Percentiles rank a stretch among this genome's conserved stretches.
Evolutionary conservation across 495 filamentous ascomycete species (phyloP).

Genomic region (Talaromyces borbonicus): DNA sequence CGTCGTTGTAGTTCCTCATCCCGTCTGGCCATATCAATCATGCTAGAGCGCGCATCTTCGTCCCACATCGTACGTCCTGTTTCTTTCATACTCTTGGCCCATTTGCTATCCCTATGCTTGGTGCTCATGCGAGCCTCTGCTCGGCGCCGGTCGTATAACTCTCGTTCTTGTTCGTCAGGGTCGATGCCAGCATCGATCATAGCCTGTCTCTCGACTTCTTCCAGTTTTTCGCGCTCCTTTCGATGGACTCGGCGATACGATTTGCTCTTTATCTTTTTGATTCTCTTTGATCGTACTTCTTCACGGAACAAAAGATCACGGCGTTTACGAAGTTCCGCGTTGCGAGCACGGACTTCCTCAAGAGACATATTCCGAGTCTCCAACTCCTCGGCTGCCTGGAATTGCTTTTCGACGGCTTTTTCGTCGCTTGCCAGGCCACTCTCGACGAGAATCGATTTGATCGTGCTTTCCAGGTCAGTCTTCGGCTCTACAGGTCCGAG

Average conservation of each 20-base stretch:
- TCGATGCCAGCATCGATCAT: slow-evolving; percentile 59
- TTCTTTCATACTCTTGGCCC: slow-evolving; percentile 82
- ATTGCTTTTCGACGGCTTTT: slow-evolving; percentile 52
- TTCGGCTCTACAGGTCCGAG: slow-evolving; percentile 47
- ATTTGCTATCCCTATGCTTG: slow-evolving; percentile 84
- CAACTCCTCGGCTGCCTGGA: slow-evolving; percentile 62
- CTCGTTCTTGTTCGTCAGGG: slow-evolving; percentile 65
- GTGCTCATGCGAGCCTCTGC: slow-evolving; percentile 84
- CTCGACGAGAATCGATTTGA: slow-evolving; percentile 79
- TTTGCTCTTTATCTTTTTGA: slow-evolving; percentile 98
- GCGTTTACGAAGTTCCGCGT: slow-evolving; percentile 65
- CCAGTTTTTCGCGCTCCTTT: slow-evolving; percentile 66
- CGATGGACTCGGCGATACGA: slow-evolving; percentile 85
- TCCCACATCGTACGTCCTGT: slow-evolving; percentile 74
- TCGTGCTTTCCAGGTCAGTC: slow-evolving; percentile 74
- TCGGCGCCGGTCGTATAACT: slow-evolving; percentile 65
- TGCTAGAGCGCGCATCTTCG: slow-evolving; percentile 64
- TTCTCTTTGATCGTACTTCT: slow-evolving; percentile 74
- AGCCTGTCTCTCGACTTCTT: slow-evolving; percentile 60
- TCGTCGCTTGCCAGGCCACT: slow-evolving; percentile 59
- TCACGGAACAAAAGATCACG: slow-evolving; percentile 88
- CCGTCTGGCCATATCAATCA: slow-evolving; percentile 71
- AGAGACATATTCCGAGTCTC: slow-evolving; percentile 53
- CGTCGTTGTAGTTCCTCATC: slow-evolving; percentile 79
- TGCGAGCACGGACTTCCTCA: slow-evolving; percentile 63